Evolutionary conservation across 768 basidiomycete species (phyloP).

Genomic region (Piloderma croceum): DNA sequence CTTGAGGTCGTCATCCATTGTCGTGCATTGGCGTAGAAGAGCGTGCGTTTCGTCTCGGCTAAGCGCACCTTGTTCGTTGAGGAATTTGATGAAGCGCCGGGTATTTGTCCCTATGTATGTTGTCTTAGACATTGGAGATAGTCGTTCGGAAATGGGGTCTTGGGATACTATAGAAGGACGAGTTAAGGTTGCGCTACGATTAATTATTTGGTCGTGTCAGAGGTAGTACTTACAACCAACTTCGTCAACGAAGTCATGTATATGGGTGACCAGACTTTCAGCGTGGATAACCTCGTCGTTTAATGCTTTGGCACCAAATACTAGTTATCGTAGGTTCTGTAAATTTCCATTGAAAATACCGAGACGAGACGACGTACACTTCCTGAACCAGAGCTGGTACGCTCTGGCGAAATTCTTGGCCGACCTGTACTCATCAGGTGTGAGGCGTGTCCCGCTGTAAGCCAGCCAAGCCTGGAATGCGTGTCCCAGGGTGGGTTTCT

Average conservation of each 20-base stretch:
- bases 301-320: too few relatives aligned
- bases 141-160: background rate
- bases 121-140: background rate
- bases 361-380: background rate
- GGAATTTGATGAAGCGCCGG: background rate
- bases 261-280: too few relatives aligned
- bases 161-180: background rate
- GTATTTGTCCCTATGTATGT: background rate
- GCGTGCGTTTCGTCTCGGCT: background rate
- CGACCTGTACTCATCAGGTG: background rate
- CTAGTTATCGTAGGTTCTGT: too few relatives aligned
- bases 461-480: background rate
- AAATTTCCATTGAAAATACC: too few relatives aligned
- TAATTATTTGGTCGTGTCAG: too few relatives aligned
- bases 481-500: background rate
- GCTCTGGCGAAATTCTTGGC: background rate
- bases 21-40: background rate
- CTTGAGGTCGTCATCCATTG: conserved; percentile 2
- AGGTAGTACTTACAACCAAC: too few relatives aligned
- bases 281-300: too few relatives aligned
- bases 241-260: too few relatives aligned
- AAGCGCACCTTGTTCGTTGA: background rate
- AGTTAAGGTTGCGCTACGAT: too few relatives aligned
- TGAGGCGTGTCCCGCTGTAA: background rate
- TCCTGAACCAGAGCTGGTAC: background rate